Conservation (phyloP, 1,139 yeast species). For the Yamadazyma spencermartinsiae region DNA sequence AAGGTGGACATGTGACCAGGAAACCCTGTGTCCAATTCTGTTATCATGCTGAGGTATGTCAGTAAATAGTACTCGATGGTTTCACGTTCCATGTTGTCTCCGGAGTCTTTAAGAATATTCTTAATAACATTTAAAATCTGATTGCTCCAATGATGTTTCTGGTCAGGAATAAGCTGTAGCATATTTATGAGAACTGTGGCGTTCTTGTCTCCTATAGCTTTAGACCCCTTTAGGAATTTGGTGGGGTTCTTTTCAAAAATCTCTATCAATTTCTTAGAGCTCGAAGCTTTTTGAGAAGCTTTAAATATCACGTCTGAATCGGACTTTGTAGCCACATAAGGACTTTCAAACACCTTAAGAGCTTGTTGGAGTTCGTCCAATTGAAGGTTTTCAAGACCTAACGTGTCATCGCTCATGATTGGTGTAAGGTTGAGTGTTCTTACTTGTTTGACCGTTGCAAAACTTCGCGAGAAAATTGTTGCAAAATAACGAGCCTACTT, state of each 20-base stretch:
- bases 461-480: slow-evolving; percentile 1
- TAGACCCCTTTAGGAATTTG: slow-evolving; percentile 20
- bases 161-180: slow-evolving; percentile 10
- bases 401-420: not conserved
- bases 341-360: slow-evolving; percentile 5
- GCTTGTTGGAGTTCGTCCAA: slow-evolving; percentile 5
- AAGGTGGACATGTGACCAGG: slow-evolving; percentile 27
- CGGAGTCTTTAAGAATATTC: slow-evolving; percentile 12
- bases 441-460: not conserved
- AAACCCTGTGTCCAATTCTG: slow-evolving; percentile 21
- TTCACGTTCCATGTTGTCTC: slow-evolving; percentile 6
- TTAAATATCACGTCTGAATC: slow-evolving; percentile 6
- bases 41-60: slow-evolving; percentile 20
- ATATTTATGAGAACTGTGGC: slow-evolving; percentile 18
- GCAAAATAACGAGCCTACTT: too few relatives aligned
- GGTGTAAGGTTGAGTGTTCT: not conserved
- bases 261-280: slow-evolving; percentile 17
- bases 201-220: slow-evolving; percentile 19
- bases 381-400: not conserved
- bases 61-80: slow-evolving; percentile 16
- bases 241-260: slow-evolving; percentile 21
- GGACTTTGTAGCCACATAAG: slow-evolving; percentile 1
- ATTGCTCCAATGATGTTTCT: slow-evolving; percentile 8
- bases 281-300: slow-evolving; percentile 16
- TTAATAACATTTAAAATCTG: slow-evolving; percentile 18